Evolutionary conservation across 208 protist species (phyloP).

Genomic region (Leishmania lainsoni): DNA sequence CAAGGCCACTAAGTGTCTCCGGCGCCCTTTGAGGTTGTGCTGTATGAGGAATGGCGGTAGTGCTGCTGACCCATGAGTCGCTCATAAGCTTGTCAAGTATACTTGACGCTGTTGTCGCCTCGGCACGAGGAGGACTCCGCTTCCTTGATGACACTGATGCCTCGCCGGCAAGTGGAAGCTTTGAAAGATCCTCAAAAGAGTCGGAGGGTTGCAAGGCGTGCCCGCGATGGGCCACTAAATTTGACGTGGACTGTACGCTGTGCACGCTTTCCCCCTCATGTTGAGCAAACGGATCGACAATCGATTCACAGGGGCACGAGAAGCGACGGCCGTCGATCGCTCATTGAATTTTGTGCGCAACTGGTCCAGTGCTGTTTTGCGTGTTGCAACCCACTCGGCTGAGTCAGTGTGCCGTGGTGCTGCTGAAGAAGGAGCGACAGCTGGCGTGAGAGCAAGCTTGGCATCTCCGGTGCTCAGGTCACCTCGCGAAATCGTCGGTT

Average conservation of each 20-base stretch:
- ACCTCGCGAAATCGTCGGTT: not conserved
- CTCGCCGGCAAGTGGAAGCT: not conserved
- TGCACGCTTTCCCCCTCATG: not conserved
- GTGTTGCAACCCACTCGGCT: slow-evolving; percentile 44
- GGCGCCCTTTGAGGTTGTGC: not conserved
- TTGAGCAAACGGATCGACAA: not conserved
- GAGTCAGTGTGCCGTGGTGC: slow-evolving; percentile 15
- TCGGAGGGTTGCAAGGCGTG: not conserved
- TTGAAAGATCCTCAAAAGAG: not conserved
- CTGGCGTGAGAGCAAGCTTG: not conserved
- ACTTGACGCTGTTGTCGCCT: not conserved
- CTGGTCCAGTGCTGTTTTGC: slow-evolving; percentile 42
- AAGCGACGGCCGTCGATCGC: not conserved
- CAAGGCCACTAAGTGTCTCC: not conserved
- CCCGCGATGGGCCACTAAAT: not conserved
- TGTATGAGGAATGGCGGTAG: not conserved
- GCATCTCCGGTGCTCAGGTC: not conserved
- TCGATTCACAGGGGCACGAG: not conserved
- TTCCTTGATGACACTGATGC: no score
- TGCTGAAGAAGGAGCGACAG: not conserved
- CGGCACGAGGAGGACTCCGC: not conserved
- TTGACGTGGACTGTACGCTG: not conserved
- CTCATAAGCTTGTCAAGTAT: slow-evolving; percentile 8
- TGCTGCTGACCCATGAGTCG: not conserved
- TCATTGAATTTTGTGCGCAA: slow-evolving; percentile 41